Percentiles rank a stretch among this genome's conserved stretches.
Conservation (phyloP, 441 rosid species). For the Gossypium lobatum region DNA sequence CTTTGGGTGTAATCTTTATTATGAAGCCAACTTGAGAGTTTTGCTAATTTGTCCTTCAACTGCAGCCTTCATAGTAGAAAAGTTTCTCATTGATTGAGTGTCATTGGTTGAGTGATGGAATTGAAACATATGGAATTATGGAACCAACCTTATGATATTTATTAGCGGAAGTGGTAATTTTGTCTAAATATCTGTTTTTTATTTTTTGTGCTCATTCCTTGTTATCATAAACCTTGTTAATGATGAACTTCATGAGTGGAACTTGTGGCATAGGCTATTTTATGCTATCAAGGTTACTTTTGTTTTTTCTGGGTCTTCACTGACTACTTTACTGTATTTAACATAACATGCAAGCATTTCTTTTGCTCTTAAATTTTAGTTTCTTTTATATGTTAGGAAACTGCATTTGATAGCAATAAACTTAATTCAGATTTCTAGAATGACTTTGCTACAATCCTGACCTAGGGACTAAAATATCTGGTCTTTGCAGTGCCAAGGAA, state of each 20-base stretch:
- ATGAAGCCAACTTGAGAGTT: background rate
- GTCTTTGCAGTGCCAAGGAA: conserved; percentile 54
- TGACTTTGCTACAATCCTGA: background rate
- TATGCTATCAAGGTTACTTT: background rate
- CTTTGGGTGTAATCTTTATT: background rate
- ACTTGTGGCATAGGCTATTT: background rate
- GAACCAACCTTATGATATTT: background rate
- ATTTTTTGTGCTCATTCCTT: background rate
- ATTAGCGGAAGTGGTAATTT: background rate
- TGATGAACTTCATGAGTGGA: background rate
- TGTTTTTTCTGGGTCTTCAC: background rate
- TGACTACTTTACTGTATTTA: background rate
- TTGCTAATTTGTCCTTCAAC: background rate
- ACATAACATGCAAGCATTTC: background rate
- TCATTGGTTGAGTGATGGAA: background rate
- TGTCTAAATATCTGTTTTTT: background rate
- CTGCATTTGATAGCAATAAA: background rate
- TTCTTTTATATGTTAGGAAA: background rate
- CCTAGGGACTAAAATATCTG: conserved; percentile 3
- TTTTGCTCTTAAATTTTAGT: background rate
- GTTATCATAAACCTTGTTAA: background rate
- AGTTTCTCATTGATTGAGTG: background rate
- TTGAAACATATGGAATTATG: background rate
- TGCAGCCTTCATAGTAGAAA: background rate
- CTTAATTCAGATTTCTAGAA: background rate